These are phyloP conservation scores for Salix brachista DNA, from an alignment of 345 rosid species.

Conservation along the genomic window DNA sequence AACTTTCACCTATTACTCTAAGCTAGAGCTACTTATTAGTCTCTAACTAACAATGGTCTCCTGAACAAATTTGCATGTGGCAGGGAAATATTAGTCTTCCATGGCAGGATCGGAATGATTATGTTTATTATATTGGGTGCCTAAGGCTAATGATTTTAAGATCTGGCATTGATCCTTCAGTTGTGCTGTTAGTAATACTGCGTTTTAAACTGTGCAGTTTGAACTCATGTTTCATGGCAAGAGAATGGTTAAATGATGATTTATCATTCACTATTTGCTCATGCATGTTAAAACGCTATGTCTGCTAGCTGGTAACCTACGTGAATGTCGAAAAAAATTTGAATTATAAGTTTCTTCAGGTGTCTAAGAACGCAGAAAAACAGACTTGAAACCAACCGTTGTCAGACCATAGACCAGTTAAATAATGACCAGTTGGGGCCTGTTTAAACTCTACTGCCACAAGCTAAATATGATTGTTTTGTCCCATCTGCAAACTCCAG, in stretches of 20 bases:
- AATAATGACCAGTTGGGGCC: not conserved
- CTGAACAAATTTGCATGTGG: too few relatives aligned
- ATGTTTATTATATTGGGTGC: too few relatives aligned
- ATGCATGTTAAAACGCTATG: not conserved
- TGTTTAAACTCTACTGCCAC: not conserved
- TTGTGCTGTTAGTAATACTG: too few relatives aligned
- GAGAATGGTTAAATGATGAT: not conserved
- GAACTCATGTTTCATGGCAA: not conserved
- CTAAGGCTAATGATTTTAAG: not conserved
- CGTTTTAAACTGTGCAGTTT: too few relatives aligned
- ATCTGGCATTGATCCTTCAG: not conserved
- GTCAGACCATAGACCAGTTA: not conserved
- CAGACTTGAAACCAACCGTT: too few relatives aligned
- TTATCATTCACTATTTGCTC: not conserved
- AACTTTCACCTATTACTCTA: too few relatives aligned
- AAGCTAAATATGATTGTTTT: not conserved
- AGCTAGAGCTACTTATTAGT: too few relatives aligned
- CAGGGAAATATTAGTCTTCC: too few relatives aligned
- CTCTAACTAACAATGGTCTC: too few relatives aligned
- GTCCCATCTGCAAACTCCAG: not conserved
- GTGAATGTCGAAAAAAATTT: not conserved
- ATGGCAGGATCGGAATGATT: too few relatives aligned
- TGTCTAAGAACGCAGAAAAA: not conserved
- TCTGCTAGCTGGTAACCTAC: not conserved
- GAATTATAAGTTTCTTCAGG: not conserved